These are phyloP conservation scores for Raphanus raphanistrum DNA, from an alignment of 345 rosid species.

Conservation along the genomic window DNA sequence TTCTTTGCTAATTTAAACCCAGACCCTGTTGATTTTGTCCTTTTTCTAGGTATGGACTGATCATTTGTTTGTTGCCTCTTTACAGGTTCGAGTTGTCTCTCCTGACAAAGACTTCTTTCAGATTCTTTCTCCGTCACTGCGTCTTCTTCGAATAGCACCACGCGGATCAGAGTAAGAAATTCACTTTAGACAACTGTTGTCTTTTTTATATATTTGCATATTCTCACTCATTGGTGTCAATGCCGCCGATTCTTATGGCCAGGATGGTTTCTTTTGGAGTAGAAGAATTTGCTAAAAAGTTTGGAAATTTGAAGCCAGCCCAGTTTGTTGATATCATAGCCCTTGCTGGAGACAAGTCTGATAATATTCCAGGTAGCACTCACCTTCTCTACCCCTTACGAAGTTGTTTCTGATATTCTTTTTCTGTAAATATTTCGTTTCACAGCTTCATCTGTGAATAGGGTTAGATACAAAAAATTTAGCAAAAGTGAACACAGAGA, in stretches of 20 bases:
- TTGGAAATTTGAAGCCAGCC: constrained; percentile 66
- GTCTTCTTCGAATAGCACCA: constrained; percentile 86
- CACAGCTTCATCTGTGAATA: not conserved
- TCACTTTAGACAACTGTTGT: not conserved
- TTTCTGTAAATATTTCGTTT: not conserved
- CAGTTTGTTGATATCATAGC: constrained; percentile 87
- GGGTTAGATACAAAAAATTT: constrained; percentile 2
- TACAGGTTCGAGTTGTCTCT: constrained; percentile 93
- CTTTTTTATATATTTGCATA: not conserved
- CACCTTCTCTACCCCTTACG: not conserved
- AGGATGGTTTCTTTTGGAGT: constrained; percentile 94
- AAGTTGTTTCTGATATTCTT: not conserved
- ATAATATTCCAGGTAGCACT: constrained; percentile 82
- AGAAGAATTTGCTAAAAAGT: constrained; percentile 86
- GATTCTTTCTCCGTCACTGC: constrained; percentile 88
- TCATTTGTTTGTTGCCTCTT: constrained; percentile 8
- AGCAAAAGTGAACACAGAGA: not conserved
- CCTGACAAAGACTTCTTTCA: constrained; percentile 99
- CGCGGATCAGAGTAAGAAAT: constrained; percentile 77
- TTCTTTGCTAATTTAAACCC: constrained; percentile 4
- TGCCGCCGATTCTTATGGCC: constrained; percentile 39
- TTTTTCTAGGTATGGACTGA: constrained; percentile 1
- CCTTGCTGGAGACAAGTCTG: constrained; percentile 81
- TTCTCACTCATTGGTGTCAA: constrained; percentile 2
- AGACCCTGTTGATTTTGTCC: not conserved